These are phyloP conservation scores for Myotisia sp. DNA, from an alignment of 2,329 filamentous ascomycete genomes.

Conservation along the genomic window DNA sequence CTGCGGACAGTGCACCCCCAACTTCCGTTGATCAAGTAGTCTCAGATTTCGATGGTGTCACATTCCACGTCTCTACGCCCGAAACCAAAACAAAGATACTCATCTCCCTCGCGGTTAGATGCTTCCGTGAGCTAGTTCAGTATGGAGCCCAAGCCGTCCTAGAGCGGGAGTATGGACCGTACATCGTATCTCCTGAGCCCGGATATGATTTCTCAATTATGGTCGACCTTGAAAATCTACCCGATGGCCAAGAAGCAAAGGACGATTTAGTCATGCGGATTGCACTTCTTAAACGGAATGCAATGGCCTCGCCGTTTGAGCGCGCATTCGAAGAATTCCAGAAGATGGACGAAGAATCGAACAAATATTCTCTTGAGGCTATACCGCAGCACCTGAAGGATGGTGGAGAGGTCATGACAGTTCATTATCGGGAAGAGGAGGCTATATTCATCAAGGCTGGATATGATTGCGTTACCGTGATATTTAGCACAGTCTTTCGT, in stretches of 20 bases:
- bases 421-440: slow-evolving; percentile 97
- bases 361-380: slow-evolving; percentile 83
- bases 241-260: slow-evolving; percentile 66
- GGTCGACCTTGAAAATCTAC: slow-evolving; percentile 77
- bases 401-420: slow-evolving; percentile 83
- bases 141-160: slow-evolving; percentile 89
- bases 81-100: slow-evolving; percentile 88
- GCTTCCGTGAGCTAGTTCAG: slow-evolving; percentile 78
- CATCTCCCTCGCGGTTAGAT: slow-evolving; percentile 88
- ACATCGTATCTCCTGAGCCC: slow-evolving; percentile 71
- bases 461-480: slow-evolving; percentile 93
- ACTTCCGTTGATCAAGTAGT: slow-evolving; percentile 93
- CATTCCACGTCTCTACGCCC: slow-evolving; percentile 94
- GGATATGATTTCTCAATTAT: slow-evolving; percentile 94
- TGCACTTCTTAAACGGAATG: slow-evolving; percentile 88
- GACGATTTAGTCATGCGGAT: slow-evolving; percentile 79
- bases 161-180: slow-evolving; percentile 84
- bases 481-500: slow-evolving; percentile 95
- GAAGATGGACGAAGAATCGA: slow-evolving; percentile 69
- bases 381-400: slow-evolving; percentile 82
- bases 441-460: slow-evolving; percentile 98
- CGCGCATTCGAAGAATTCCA: slow-evolving; percentile 91
- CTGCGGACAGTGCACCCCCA: slow-evolving; percentile 55
- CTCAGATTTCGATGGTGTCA: slow-evolving; percentile 97
- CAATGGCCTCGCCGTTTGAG: slow-evolving; percentile 97